A percentile compares a stretch with the other conserved stretches of the same genome.
Conservation (phyloP, 208 protist genomes). For the Phytomonas francai region DNA sequence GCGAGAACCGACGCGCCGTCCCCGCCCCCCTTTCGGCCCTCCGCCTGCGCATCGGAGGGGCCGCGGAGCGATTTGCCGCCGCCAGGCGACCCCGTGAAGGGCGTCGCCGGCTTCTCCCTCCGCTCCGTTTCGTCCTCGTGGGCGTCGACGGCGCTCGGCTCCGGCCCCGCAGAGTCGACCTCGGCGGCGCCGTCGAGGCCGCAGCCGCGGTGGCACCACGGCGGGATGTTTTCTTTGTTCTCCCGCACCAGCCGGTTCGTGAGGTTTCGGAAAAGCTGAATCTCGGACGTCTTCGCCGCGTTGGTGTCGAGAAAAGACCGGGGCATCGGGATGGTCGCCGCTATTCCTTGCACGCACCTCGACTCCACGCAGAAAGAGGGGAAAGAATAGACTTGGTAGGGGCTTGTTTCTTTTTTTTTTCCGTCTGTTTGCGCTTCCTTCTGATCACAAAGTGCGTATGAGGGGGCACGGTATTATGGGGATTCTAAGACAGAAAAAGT, state of each 20-base stretch:
- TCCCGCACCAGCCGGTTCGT: conserved; percentile 21
- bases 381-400: not conserved
- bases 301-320: no score
- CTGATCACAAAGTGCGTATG: not conserved
- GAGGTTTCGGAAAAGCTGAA: conserved; percentile 25
- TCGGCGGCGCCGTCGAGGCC: conserved; percentile 11
- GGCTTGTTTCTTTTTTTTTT: not conserved
- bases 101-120: no score
- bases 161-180: conserved; percentile 16
- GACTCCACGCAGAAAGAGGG: not conserved
- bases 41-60: no score
- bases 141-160: not conserved
- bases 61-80: no score
- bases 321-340: no score
- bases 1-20: no score
- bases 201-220: not conserved
- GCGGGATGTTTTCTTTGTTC: conserved; percentile 31
- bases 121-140: not conserved
- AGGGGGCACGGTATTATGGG: not conserved
- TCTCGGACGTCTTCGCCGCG: not conserved
- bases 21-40: no score
- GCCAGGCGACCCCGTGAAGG: no score
- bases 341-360: no score
- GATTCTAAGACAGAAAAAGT: no score
- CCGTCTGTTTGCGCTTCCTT: not conserved